A percentile compares a stretch with the other conserved stretches of the same genome.
These are phyloP conservation scores for Rhizopogon vesiculosus DNA, from an alignment of 768 basidiomycete species.

Conservation along the genomic window DNA sequence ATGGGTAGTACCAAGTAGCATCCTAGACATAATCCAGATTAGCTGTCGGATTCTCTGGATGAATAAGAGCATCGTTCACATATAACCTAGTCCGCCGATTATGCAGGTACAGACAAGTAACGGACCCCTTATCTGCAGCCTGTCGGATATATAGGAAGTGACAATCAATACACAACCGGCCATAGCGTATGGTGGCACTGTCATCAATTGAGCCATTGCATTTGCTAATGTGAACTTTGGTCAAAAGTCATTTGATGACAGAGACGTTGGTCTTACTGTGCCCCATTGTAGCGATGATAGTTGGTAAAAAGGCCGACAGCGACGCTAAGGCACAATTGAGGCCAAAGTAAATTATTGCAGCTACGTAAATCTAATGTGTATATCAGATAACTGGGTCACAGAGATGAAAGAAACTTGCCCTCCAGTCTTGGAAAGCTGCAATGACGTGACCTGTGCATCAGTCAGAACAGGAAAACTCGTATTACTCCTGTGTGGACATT, in stretches of 20 bases:
- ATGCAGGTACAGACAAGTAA: conserved; percentile 25
- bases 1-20: conserved; percentile 30
- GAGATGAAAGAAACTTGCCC: conserved; percentile 12
- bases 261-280: conserved; percentile 29
- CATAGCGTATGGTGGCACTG: conserved; percentile 50
- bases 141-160: conserved; percentile 38
- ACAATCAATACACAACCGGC: conserved; percentile 32
- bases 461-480: not conserved
- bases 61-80: conserved; percentile 21
- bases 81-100: conserved; percentile 36
- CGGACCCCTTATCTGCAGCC: conserved; percentile 38
- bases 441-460: conserved; percentile 33
- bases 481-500: not conserved
- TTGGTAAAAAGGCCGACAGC: conserved; percentile 49
- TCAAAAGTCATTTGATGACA: not conserved
- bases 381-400: conserved; percentile 5
- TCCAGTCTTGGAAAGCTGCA: conserved; percentile 45
- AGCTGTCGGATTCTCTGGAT: not conserved
- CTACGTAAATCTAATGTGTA: conserved; percentile 32
- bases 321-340: conserved; percentile 45
- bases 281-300: conserved; percentile 48
- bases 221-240: conserved; percentile 19
- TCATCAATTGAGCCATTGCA: conserved; percentile 44
- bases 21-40: conserved; percentile 3
- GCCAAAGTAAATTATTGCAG: conserved; percentile 46